Conservation (phyloP, 768 basidiomycete species). For the Gymnopilus dilepis region DNA sequence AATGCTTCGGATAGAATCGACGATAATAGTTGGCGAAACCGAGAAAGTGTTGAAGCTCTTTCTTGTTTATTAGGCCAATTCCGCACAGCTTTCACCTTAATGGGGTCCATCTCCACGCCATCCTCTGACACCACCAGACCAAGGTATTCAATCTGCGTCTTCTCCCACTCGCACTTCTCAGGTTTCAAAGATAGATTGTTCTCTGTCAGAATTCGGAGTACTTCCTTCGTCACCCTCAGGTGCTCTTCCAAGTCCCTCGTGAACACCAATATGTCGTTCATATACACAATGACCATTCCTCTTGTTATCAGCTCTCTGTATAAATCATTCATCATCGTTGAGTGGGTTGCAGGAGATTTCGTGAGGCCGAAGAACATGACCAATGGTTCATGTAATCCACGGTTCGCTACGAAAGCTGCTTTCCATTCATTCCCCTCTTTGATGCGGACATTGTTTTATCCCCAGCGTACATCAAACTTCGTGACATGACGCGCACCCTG, state of each 20-base stretch:
- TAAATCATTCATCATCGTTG: constrained; percentile 14
- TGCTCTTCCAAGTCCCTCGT: constrained; percentile 21
- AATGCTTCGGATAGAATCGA: constrained; percentile 39
- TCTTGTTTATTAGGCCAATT: constrained; percentile 37
- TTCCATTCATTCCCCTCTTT: constrained; percentile 42
- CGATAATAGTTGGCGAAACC: constrained; percentile 46
- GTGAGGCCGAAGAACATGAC: constrained; percentile 44
- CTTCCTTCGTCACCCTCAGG: constrained; percentile 16
- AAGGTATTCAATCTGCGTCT: constrained; percentile 35
- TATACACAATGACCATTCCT: constrained; percentile 39
- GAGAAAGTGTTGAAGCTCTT: constrained; percentile 44
- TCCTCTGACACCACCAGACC: constrained; percentile 30
- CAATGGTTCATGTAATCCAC: constrained; percentile 38
- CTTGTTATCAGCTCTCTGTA: neutral
- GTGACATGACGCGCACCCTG: constrained; percentile 32
- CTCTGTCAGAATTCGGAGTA: constrained; percentile 27
- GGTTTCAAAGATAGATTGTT: constrained; percentile 41
- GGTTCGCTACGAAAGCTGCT: constrained; percentile 23
- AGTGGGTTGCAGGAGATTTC: constrained; percentile 29
- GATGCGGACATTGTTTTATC: constrained; percentile 42
- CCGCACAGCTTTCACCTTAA: constrained; percentile 35
- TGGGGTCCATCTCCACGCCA: constrained; percentile 35
- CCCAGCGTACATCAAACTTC: constrained; percentile 44
- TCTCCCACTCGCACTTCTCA: constrained; percentile 43
- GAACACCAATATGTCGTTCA: constrained; percentile 48